Base-by-base conservation (phyloP, 768 basidiomycete species). In the Rhodosporidiobolus sp. region DNA sequence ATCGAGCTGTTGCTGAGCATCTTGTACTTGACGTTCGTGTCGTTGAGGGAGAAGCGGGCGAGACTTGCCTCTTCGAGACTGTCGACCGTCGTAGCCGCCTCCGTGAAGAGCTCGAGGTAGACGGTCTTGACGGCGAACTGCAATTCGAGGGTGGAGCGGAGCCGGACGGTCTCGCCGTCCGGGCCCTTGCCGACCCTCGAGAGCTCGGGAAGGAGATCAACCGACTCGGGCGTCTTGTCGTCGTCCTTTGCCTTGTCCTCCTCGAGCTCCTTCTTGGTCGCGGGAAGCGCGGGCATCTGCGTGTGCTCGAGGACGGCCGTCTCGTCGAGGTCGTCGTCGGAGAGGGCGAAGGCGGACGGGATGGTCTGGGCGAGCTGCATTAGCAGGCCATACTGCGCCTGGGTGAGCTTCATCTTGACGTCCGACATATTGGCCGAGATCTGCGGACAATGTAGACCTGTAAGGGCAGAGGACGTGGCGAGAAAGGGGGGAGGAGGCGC, bases 41-140 rank as follows among this genome's bases (percentile, higher is more conserved):
- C 86, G 74, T 88, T 90, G 67, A 99, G 82, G 2, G 92, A 88
- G 78, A 98, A 92, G 56, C 88, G 86, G 30, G 88, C 89, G 64
- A 99, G 92, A 49, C 93, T 92, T 73, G 89, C 87, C 2, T 89
- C 86, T 80, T 87, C 87, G 67, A 94, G 80, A 70, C 85, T 86
- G 14, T 82, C 76, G 58, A 87, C 85, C 4, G 83, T 82, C 22
- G 84, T 85, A 2, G 90, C 93, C 53, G 81, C 81, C 11, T 80
- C 83, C 72, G 91, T 92, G 80, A 92, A 98, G 20, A 99, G 83
- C 77, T 97, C 92, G 22, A 98, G 84, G 77, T 89, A 90, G 77
- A 97, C 85, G 0, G 87, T 83, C 59, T 85, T 83, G 61, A 97
- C 83, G 4, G 84, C 84, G 66, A 97, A 86, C 26, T 88, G 84